These are phyloP conservation scores for Lasiodiplodia citricola DNA, from an alignment of 2,329 filamentous ascomycete species.

Conservation along the genomic window DNA sequence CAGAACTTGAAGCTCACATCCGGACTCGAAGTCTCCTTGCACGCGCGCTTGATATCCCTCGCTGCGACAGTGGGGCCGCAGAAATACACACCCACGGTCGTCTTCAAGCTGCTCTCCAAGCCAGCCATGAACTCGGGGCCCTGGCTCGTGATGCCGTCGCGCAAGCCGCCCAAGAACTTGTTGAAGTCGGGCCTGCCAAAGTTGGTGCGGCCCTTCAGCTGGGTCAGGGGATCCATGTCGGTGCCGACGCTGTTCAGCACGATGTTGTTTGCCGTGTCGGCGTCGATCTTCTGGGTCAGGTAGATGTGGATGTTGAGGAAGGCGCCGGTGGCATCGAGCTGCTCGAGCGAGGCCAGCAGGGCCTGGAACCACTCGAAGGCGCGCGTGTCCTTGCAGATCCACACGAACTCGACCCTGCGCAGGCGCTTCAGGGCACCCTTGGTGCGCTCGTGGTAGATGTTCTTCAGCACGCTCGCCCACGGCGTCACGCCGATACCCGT, in stretches of 20 bases:
- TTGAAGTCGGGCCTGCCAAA: conserved; percentile 92
- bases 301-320: conserved; percentile 99
- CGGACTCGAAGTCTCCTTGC: conserved; percentile 71
- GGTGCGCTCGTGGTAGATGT: conserved; percentile 96
- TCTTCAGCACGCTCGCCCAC: conserved; percentile 89
- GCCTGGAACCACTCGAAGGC: conserved; percentile 99
- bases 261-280: conserved; percentile 93
- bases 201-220: conserved; percentile 87
- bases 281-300: conserved; percentile 89
- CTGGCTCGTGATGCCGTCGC: conserved; percentile 82
- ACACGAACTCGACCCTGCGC: conserved; percentile 96
- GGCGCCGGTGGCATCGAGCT: conserved; percentile 63
- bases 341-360: conserved; percentile 88
- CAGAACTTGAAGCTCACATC: conserved; percentile 96
- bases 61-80: conserved; percentile 86
- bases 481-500: conserved; percentile 88
- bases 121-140: conserved; percentile 75
- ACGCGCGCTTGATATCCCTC: conserved; percentile 82
- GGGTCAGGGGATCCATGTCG: conserved; percentile 86
- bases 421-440: conserved; percentile 89
- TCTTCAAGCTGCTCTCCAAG: conserved; percentile 76
- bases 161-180: conserved; percentile 80
- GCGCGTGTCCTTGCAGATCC: conserved; percentile 93
- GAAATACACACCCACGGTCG: conserved; percentile 96
- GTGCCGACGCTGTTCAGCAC: conserved; percentile 93